phyloP scores from a whole-genome alignment of 352 stramenopile genomes.

The Globisporangium emineosum region DNA sequence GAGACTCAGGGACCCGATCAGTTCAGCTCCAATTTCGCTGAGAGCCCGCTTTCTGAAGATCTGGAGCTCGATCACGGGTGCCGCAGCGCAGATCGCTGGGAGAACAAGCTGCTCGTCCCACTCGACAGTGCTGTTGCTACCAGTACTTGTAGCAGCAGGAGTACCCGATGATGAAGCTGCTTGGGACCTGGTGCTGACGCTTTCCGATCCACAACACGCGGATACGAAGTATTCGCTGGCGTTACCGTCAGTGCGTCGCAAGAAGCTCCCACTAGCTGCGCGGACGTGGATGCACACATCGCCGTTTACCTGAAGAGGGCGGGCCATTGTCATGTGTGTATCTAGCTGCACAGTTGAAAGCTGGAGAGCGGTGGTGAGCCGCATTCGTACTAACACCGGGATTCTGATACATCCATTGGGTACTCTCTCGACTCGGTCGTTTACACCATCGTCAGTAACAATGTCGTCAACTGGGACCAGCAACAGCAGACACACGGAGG shows the following conservation, averaged over 20 bases:
- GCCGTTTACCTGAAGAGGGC: neutral
- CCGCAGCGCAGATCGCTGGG: conserved; percentile 7
- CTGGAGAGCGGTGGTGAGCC: neutral
- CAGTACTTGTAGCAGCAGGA: neutral
- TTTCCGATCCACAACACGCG: neutral
- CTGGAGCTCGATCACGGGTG: conserved; percentile 24
- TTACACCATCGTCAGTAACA: neutral
- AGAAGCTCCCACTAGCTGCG: conserved; percentile 3
- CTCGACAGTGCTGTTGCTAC: conserved; percentile 11
- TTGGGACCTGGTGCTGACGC: conserved; percentile 4
- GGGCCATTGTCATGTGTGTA: neutral
- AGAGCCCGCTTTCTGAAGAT: conserved; percentile 16
- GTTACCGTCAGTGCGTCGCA: neutral
- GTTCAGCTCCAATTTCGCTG: neutral
- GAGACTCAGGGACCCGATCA: conserved; percentile 25
- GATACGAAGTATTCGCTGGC: conserved; percentile 4
- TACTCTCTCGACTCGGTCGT: neutral
- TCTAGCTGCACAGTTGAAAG: no score
- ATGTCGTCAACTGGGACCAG: neutral
- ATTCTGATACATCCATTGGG: neutral
- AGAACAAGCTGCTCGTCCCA: conserved; percentile 39
- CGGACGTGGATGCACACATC: conserved; percentile 10
- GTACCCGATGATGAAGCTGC: neutral
- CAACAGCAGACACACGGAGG: conserved; percentile 3
- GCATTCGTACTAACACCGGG: conserved; percentile 10